Evolutionary conservation across 2,329 filamentous ascomycete species (phyloP).

Genomic region (Aspergillus terreus): DNA sequence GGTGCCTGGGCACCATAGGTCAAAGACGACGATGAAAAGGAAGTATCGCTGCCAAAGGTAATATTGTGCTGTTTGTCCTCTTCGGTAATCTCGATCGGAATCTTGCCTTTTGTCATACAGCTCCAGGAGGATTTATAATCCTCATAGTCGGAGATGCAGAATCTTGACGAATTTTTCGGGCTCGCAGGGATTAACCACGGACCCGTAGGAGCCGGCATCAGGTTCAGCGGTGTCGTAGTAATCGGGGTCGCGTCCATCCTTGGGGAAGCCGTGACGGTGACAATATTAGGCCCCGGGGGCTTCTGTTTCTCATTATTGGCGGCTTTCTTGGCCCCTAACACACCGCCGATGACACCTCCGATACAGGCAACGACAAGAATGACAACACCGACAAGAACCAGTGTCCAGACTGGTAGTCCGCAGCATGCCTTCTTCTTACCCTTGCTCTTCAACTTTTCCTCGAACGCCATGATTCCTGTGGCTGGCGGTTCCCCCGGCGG

Average conservation of each 20-base stretch:
- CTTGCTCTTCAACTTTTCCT: constrained; percentile 45
- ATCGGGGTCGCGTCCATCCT: constrained; percentile 51
- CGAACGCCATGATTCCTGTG: constrained; percentile 38
- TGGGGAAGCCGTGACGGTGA: constrained; percentile 48
- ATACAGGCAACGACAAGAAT: constrained; percentile 49
- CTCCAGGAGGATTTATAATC: constrained; percentile 50
- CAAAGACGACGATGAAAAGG: constrained; percentile 36
- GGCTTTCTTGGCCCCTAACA: constrained; percentile 45
- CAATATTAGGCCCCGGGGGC: constrained; percentile 25
- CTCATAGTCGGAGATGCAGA: constrained; percentile 45
- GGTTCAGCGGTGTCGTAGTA: constrained; percentile 40
- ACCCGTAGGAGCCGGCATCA: constrained; percentile 50
- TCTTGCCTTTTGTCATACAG: constrained; percentile 38
- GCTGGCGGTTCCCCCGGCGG: constrained; percentile 19
- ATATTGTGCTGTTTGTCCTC: constrained; percentile 27
- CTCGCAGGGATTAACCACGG: constrained; percentile 47
- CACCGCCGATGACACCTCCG: constrained; percentile 53
- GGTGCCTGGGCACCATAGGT: constrained; percentile 63
- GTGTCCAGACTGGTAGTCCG: constrained; percentile 50
- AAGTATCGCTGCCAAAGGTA: constrained; percentile 34
- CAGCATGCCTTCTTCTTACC: constrained; percentile 43
- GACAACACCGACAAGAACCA: constrained; percentile 45
- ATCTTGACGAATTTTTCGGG: constrained; percentile 45
- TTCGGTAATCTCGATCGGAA: constrained; percentile 31
- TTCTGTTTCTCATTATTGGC: constrained; percentile 25